Conservation (phyloP, 139 green algal genomes). For the Yamagishiella unicocca region DNA sequence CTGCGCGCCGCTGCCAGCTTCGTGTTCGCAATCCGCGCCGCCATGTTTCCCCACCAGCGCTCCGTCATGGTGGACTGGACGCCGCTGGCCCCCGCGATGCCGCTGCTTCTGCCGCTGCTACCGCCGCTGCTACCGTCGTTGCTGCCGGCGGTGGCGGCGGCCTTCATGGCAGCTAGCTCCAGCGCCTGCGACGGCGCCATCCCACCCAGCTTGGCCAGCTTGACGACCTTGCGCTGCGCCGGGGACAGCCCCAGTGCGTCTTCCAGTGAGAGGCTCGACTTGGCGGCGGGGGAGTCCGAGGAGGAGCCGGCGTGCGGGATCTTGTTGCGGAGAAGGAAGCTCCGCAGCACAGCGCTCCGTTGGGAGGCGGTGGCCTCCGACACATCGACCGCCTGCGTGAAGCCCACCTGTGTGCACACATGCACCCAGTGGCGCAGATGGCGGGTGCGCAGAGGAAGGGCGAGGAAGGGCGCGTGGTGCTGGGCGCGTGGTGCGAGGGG, state of each 20-base stretch:
- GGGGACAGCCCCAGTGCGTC: background rate
- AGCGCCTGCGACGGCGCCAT: no score
- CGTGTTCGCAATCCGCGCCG: background rate
- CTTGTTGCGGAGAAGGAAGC: background rate
- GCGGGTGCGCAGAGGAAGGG: background rate
- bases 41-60: background rate
- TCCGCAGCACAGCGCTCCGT: background rate
- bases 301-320: background rate
- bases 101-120: background rate
- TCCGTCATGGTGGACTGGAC: conserved; percentile 11
- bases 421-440: background rate
- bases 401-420: conserved; percentile 28
- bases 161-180: background rate
- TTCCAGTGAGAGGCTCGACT: no score
- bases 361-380: background rate
- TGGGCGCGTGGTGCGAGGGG: no score
- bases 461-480: background rate
- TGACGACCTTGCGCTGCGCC: background rate
- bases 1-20: background rate
- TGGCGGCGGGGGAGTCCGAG: no score
- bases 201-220: background rate
- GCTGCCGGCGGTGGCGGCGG: background rate
- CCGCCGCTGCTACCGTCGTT: background rate
- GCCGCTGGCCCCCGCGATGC: background rate
- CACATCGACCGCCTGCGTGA: background rate